phyloP scores from a whole-genome alignment of 305 asterid species.

The Andrographis paniculata region DNA sequence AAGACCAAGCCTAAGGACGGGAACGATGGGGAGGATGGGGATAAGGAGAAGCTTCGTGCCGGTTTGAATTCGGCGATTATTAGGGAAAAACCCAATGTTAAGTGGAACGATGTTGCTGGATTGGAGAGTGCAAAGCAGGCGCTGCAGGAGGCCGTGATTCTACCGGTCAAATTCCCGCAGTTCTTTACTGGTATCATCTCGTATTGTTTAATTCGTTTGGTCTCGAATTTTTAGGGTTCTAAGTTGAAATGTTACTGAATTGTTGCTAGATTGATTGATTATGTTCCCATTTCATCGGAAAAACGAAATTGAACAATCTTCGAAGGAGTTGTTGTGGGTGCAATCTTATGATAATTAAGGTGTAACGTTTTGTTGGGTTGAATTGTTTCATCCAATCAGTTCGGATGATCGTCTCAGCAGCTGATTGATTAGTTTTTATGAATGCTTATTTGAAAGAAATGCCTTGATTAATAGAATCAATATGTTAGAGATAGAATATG shows the following conservation, averaged over 20 bases:
- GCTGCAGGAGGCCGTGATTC: constrained; percentile 90
- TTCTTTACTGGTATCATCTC: constrained; percentile 64
- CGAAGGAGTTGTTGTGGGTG: background rate
- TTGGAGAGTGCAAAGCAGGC: constrained; percentile 96
- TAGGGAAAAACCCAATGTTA: constrained; percentile 88
- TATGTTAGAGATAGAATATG: background rate
- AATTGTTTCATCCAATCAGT: too few relatives aligned
- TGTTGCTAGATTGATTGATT: too few relatives aligned
- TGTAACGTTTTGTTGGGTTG: too few relatives aligned
- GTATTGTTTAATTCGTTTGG: constrained; percentile 1
- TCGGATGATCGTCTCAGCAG: too few relatives aligned
- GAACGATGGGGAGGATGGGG: constrained; percentile 85
- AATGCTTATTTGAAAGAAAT: constrained; percentile 4
- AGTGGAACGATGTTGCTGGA: constrained; percentile 97
- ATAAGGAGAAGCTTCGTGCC: constrained; percentile 69
- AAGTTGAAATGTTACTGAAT: background rate
- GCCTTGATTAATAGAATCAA: background rate
- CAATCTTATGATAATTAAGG: too few relatives aligned
- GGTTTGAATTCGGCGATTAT: constrained; percentile 84
- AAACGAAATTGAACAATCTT: too few relatives aligned
- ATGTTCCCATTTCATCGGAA: too few relatives aligned
- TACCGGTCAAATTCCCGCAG: constrained; percentile 92
- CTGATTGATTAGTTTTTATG: constrained; percentile 5
- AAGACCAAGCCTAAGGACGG: constrained; percentile 80
- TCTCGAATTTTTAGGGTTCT: background rate